These are phyloP conservation scores for Populus tomentosa DNA, from an alignment of 441 rosid genomes.

Conservation along the genomic window DNA sequence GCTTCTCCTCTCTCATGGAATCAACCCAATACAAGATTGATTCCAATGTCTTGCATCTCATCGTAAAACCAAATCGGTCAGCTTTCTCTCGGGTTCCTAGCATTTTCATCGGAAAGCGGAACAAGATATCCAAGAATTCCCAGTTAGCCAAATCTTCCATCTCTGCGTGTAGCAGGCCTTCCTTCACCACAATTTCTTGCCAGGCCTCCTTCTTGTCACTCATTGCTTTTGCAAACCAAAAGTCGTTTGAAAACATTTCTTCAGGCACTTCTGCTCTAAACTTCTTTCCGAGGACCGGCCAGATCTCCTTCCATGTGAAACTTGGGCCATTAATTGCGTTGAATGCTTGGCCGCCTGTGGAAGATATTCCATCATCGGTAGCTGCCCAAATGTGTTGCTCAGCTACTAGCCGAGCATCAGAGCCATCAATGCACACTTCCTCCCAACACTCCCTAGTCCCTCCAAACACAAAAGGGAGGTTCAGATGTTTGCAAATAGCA, in stretches of 20 bases:
- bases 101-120: conserved; percentile 61
- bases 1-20: conserved; percentile 54
- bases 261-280: conserved; percentile 44
- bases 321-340: conserved; percentile 64
- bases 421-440: conserved; percentile 65
- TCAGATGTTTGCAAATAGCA: conserved; percentile 53
- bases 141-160: conserved; percentile 76
- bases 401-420: conserved; percentile 72
- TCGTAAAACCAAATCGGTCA: conserved; percentile 62
- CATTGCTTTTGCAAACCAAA: conserved; percentile 47
- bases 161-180: conserved; percentile 45
- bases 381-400: conserved; percentile 83
- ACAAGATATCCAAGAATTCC: conserved; percentile 66
- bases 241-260: conserved; percentile 42
- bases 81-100: conserved; percentile 63
- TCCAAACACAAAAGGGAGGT: conserved; percentile 79
- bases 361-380: conserved; percentile 35
- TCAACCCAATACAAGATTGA: conserved; percentile 64
- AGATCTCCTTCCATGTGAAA: conserved; percentile 82
- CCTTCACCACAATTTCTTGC: conserved; percentile 56
- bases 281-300: conserved; percentile 61
- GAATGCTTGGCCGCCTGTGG: conserved; percentile 51
- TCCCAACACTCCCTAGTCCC: conserved; percentile 85
- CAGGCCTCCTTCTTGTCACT: conserved; percentile 46
- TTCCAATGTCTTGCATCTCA: conserved; percentile 39